Evolutionary conservation across 2,329 filamentous ascomycete species (phyloP), one percentile per base, ranked within the genome.

Genomic region (Paracorniculantispora psalliotae): DNA sequence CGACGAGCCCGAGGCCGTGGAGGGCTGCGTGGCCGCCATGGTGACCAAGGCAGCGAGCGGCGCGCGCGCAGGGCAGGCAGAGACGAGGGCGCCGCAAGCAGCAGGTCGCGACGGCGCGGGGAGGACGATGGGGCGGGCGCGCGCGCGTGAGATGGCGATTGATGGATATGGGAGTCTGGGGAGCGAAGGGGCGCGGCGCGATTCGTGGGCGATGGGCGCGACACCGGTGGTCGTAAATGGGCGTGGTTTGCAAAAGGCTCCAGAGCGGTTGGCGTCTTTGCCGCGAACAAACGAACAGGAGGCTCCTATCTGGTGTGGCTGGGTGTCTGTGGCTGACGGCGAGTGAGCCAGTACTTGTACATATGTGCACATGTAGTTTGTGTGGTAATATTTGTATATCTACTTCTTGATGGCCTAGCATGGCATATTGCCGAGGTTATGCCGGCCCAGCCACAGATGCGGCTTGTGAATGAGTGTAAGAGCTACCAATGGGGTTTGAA

Each of bases 1-100:
- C 53, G 69, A n/a, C n/a, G n/a, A 62, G 60, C 64, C 65, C 66
- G 70, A 61, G 59, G 65, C 70, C 62, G 72, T 68, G 65, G 76
- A 73, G 62, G 72, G 72, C 66, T 75, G 75, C 61, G 74, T 48
- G 43, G 43, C 71, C 63, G 78, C 78, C 77, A 81, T 81, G 66
- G 63, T 69, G 63, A 66, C 63, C 64, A 66, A 65, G 63, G 30
- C 30, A 33, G 30, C 30, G 65, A 63, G 65, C 63, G 64, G 62
- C 69, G 69, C 67, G 55, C 44, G 26, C 44, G 55, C 55, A 50
- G 55, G 46, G 46, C 46, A 50, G 26, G 46, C 25, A 23, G 46
- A 33, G 55, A 54, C 37, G 43, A 37, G 19, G 69, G 30, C 37
- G 59, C 30, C 43, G 48, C 44, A n/a, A n/a, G n/a, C n/a, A 55